A percentile compares a stretch with the other conserved stretches of the same genome.
Evolutionary conservation across 2,329 filamentous ascomycete genomes (phyloP).

Genomic region (Claviceps sp.): DNA sequence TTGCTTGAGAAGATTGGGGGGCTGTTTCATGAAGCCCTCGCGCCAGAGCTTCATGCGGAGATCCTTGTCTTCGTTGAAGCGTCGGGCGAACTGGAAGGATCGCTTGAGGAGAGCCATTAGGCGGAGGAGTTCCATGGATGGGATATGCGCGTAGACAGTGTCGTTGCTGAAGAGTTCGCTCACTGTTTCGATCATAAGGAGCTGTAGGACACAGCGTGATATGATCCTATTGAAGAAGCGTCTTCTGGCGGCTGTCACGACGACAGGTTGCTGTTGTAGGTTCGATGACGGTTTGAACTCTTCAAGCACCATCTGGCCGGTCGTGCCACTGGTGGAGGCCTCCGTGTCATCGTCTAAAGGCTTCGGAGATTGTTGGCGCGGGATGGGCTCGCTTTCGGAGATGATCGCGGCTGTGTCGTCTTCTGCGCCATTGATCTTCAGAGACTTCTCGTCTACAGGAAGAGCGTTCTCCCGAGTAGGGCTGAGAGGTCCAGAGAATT

Average conservation of each 20-base stretch:
- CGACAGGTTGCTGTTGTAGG: conserved; percentile 75
- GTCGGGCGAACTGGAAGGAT: conserved; percentile 89
- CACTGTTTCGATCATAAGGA: conserved; percentile 98
- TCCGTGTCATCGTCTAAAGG: conserved; percentile 21
- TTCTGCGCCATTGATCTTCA: conserved; percentile 46
- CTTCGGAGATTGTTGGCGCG: conserved; percentile 15
- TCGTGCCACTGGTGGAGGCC: conserved; percentile 16
- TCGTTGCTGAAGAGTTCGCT: conserved; percentile 98
- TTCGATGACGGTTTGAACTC: conserved; percentile 71
- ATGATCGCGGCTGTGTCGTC: conserved; percentile 18
- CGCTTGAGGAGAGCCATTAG: conserved; percentile 93
- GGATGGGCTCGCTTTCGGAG: conserved; percentile 20
- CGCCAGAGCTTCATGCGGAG: conserved; percentile 87
- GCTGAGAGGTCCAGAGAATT: conserved; percentile 34
- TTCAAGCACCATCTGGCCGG: conserved; percentile 46
- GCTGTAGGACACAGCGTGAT: conserved; percentile 89
- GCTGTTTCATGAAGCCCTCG: conserved; percentile 99
- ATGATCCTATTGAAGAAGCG: conserved; percentile 99
- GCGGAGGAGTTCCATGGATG: conserved; percentile 74
- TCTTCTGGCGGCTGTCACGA: conserved; percentile 82
- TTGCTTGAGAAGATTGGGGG: conserved; percentile 93
- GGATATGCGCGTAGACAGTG: conserved; percentile 84
- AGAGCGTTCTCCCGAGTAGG: conserved; percentile 23
- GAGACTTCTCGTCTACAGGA: conserved; percentile 37
- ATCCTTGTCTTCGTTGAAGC: conserved; percentile 96